Conservation (phyloP, 352 stramenopile species). For the Pythium insidiosum region DNA sequence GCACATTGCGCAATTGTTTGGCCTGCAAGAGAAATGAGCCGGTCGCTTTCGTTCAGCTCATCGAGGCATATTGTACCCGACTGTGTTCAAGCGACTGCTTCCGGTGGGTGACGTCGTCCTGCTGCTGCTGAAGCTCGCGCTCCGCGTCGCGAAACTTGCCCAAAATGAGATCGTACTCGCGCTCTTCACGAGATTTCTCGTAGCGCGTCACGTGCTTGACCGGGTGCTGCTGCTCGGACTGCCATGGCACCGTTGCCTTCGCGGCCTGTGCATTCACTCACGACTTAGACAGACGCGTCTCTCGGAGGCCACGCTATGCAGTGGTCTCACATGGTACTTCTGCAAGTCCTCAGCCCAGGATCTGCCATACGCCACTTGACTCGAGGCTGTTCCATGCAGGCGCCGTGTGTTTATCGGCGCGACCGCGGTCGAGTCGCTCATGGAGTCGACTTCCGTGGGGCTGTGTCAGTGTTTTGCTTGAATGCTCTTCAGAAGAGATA, state of each 20-base stretch:
- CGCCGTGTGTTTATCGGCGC: too few species aligned
- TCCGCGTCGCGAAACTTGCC: slow-evolving; percentile 62
- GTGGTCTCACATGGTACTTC: slow-evolving; percentile 34
- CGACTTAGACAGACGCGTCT: too few species aligned
- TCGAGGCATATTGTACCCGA: too few species aligned
- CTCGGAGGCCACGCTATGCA: background rate
- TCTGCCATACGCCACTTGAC: slow-evolving; percentile 8
- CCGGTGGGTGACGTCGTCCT: slow-evolving; percentile 21
- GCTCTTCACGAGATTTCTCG: slow-evolving; percentile 59
- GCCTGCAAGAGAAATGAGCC: slow-evolving; percentile 17
- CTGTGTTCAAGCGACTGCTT: slow-evolving; percentile 33
- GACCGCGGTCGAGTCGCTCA: too few species aligned
- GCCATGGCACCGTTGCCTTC: slow-evolving; percentile 59
- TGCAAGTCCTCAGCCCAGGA: slow-evolving; percentile 48
- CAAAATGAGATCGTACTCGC: slow-evolving; percentile 59
- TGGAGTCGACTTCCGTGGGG: too few species aligned
- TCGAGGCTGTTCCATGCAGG: too few species aligned
- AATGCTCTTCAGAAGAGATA: too few species aligned
- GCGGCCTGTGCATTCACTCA: too few species aligned
- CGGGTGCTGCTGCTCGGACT: slow-evolving; percentile 32
- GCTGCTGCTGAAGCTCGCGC: slow-evolving; percentile 22
- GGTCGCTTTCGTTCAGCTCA: background rate
- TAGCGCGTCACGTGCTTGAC: slow-evolving; percentile 64
- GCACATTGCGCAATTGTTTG: slow-evolving; percentile 46
- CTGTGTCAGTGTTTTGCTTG: too few species aligned